Evolutionary conservation across 495 filamentous ascomycete genomes (phyloP).

Genomic region (Xylaria longipes): DNA sequence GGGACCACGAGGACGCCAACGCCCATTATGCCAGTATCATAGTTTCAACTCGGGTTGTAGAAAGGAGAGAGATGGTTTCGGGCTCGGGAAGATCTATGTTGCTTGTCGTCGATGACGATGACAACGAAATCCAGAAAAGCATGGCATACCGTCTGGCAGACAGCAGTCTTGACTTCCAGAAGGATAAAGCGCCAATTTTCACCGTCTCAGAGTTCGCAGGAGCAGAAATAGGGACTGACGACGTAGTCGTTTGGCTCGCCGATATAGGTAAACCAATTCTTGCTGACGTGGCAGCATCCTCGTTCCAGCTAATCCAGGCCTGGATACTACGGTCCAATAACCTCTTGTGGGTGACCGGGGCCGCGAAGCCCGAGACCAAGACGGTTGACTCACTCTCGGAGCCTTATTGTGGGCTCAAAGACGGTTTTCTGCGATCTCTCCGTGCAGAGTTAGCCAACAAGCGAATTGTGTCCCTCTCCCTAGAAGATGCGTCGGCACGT

Average conservation of each 20-base stretch:
- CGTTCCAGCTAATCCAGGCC: background rate
- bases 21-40: background rate
- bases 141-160: background rate
- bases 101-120: background rate
- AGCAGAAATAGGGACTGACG: background rate
- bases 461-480: background rate
- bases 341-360: background rate
- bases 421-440: background rate
- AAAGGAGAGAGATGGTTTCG: background rate
- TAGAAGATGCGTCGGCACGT: background rate
- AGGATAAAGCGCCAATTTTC: background rate
- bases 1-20: background rate
- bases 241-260: background rate
- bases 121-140: background rate
- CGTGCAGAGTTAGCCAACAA: background rate
- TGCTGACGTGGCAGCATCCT: background rate
- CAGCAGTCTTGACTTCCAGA: background rate
- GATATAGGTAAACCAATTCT: background rate
- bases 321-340: background rate
- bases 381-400: background rate
- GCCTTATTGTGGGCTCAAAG: background rate
- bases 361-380: background rate
- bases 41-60: background rate
- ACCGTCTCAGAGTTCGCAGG: background rate
- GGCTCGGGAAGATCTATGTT: background rate